Base-by-base conservation (phyloP, 2,329 filamentous ascomycete species). In the Pseudocercospora macadamiae region DNA sequence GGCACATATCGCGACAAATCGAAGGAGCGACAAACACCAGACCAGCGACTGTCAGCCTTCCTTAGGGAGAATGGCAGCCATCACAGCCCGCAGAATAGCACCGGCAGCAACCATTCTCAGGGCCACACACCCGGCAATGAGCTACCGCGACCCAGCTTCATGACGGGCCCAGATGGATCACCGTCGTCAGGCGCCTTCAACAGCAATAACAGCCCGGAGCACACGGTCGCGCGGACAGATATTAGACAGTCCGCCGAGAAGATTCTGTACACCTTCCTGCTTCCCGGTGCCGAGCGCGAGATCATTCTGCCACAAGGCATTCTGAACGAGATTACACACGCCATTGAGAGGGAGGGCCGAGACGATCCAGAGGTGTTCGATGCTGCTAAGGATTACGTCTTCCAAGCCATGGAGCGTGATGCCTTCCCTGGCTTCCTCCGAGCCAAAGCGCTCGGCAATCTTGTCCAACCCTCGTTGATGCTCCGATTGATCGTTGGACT, bases 331-430 rank as follows among this genome's bases (percentile, higher is more conserved):
- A 93, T 97, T 60, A 96, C 92, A 36, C 83, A 87, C 18, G 86
- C 91, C 12, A 96, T 99, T 63, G 95, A 99, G 76, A 89, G 93
- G 66, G 88, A 91, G 64, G 91, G 91, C 45, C 87, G 95, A 68
- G 95, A 97, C 70, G 95, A 99, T 72, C 95, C 95, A 0, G 95
- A 99, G 75, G 89, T 99, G 10, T 99, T 99, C 70, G 95, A 97
- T 73, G 87, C 91, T 18, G 95, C 95, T 55, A 99, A 99, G 80
- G 95, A 99, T 78, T 99, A 97, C 74, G 95, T 97, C 63, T 99
- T 97, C 76, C 96, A 99, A 77, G 96, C 96, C 30, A 99, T 99
- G 95, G 96, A 99, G 78, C 86, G 96, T 56, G 95, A 99, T 78
- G 95, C 96, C n/a, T 99, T 96, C 73, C 95, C 96, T 0, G 93